Evolutionary conservation across 1,284 basidiomycete species (phyloP), one percentile per base, ranked within the genome.

Genomic region (Naganishia albida): DNA sequence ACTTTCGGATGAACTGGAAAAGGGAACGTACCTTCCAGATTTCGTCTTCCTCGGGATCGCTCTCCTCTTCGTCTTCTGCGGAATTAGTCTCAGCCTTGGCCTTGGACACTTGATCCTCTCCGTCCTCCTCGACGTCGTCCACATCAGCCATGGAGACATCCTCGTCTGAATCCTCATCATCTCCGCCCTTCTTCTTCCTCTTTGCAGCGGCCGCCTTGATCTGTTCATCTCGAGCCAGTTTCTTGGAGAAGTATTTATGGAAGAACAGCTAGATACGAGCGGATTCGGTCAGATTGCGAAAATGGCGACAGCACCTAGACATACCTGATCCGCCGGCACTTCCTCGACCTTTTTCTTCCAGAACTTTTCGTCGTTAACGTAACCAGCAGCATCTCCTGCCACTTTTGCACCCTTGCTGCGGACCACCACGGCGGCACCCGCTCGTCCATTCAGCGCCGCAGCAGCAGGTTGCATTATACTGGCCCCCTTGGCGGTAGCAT

Each of bases 381-480:
- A 80, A 39, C 70, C 77, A 46, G 80, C 81, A 0, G 74, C 74
- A 54, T 77, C 80, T 30, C 81, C 81, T 63, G 87, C 66, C 4
- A 66, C 67, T 18, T 72, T 72, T 8, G 77, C 85, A 8, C 91
- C 90, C 76, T 87, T 88, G 69, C 88, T 76, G 63, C 89, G 81
- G 70, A 88, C 64, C 80, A 96, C 84, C n/a, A 52, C 65, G n/a
- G 40, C 44, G n/a, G 44, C 46, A 6, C 52, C 57, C 8, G 52
- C 34, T 26, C 60, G 42, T 15, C 59, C 54, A 34, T 42, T 53
- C 49, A 81, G 81, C 3, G 86, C 85, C n/a, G 86, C 86, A 1
- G 89, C 88, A 7, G 87, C 86, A n/a, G 93, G 93, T 80, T 99
- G 96, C 96, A 99, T 99, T 68, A 90, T 89, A 67, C 89, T 91